Conservation (phyloP, 257 asterid species). For the Penstemon davidsonii region DNA sequence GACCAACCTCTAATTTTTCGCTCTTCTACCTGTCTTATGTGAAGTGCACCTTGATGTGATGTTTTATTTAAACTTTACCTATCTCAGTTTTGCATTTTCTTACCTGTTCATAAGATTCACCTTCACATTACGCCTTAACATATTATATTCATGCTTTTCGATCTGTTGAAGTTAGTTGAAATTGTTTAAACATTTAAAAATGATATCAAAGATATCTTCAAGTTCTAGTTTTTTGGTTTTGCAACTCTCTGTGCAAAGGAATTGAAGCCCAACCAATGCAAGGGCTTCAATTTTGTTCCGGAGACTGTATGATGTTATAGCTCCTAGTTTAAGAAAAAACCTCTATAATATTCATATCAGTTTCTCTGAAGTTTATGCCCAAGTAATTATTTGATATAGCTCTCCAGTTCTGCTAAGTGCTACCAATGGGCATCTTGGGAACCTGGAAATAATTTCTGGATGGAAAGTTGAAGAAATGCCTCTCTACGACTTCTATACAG, state of each 20-base stretch:
- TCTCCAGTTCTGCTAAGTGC: neutral
- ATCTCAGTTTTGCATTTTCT: neutral
- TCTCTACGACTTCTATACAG: neutral
- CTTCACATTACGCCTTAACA: neutral
- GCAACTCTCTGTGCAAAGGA: too few species aligned
- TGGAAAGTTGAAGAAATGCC: neutral
- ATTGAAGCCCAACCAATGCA: too few species aligned
- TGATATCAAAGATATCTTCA: too few species aligned
- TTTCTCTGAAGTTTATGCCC: neutral
- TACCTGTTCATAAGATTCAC: slow-evolving; percentile 1
- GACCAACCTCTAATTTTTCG: neutral
- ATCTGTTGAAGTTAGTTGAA: neutral
- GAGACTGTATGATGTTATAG: too few species aligned
- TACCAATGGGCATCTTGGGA: neutral
- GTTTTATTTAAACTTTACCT: neutral
- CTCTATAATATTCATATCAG: neutral
- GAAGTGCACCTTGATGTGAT: neutral
- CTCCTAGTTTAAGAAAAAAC: neutral
- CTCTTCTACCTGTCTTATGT: slow-evolving; percentile 1
- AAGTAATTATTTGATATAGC: slow-evolving; percentile 4
- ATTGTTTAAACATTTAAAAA: too few species aligned
- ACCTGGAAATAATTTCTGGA: neutral
- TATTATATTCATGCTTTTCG: neutral
- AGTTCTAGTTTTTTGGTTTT: too few species aligned
- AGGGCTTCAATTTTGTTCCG: too few species aligned